Evolutionary conservation across 2,329 filamentous ascomycete genomes (phyloP).

Genomic region (Curvularia sp.): DNA sequence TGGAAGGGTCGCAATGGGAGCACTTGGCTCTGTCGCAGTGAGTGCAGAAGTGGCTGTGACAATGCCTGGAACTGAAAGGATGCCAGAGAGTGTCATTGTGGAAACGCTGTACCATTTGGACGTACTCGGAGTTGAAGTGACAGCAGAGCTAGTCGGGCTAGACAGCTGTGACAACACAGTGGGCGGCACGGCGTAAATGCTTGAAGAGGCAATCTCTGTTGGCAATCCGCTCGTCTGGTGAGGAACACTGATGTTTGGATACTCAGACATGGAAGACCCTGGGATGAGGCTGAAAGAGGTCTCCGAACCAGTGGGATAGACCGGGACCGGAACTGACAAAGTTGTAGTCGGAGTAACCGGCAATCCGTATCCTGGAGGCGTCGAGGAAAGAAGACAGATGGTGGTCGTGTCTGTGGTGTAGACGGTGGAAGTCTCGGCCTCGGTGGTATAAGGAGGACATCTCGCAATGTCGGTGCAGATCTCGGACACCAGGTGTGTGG

Average conservation of each 20-base stretch:
- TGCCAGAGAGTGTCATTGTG: neutral
- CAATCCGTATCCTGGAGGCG: slow-evolving; percentile 22
- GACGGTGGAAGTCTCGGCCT: slow-evolving; percentile 47
- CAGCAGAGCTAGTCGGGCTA: slow-evolving; percentile 9
- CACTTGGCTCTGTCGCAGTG: neutral
- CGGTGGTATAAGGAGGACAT: slow-evolving; percentile 48
- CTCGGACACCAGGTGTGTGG: slow-evolving; percentile 49
- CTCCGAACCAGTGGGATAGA: slow-evolving; percentile 11
- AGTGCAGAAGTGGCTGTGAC: slow-evolving; percentile 2
- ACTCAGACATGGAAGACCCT: slow-evolving; percentile 9
- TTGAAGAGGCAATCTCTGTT: slow-evolving; percentile 7
- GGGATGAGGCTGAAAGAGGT: slow-evolving; percentile 17
- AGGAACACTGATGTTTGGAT: slow-evolving; percentile 11
- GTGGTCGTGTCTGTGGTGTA: slow-evolving; percentile 52
- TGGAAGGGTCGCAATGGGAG: slow-evolving; percentile 2
- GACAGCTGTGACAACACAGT: neutral
- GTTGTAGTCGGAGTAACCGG: slow-evolving; percentile 14
- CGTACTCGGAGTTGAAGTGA: slow-evolving; percentile 9
- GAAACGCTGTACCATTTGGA: slow-evolving; percentile 8
- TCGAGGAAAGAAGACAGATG: slow-evolving; percentile 46
- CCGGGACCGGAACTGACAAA: slow-evolving; percentile 13
- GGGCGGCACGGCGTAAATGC: slow-evolving; percentile 3
- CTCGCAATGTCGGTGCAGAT: slow-evolving; percentile 46
- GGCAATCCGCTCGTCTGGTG: slow-evolving; percentile 17
- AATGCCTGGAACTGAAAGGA: neutral